These are phyloP conservation scores for Floccularia luteovirens DNA, from an alignment of 768 basidiomycete genomes.

Conservation along the genomic window DNA sequence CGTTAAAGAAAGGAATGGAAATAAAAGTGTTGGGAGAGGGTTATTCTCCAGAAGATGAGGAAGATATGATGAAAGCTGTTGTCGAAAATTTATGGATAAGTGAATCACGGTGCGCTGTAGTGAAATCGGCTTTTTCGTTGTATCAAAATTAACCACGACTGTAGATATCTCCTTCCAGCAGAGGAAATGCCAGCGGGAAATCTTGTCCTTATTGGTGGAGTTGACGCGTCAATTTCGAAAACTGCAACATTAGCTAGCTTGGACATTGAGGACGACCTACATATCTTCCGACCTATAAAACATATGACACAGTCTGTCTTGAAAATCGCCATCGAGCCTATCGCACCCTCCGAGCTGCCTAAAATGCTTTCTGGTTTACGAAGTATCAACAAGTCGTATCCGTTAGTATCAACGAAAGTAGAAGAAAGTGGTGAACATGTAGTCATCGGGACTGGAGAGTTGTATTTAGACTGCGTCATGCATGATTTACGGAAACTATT, in stretches of 20 bases:
- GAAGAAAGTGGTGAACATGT: slow-evolving; percentile 99
- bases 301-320: slow-evolving; percentile 97
- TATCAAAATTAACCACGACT: slow-evolving; percentile 5
- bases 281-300: slow-evolving; percentile 94
- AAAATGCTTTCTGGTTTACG: slow-evolving; percentile 98
- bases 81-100: slow-evolving; percentile 89
- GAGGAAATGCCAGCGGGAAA: slow-evolving; percentile 90
- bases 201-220: slow-evolving; percentile 85
- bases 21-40: slow-evolving; percentile 98
- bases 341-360: slow-evolving; percentile 93
- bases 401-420: slow-evolving; percentile 89
- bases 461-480: slow-evolving; percentile 95
- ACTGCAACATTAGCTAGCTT: slow-evolving; percentile 80
- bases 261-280: slow-evolving; percentile 76
- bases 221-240: slow-evolving; percentile 92
- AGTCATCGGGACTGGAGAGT: slow-evolving; percentile 91
- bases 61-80: slow-evolving; percentile 85
- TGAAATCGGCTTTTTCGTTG: background rate
- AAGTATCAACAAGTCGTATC: slow-evolving; percentile 97
- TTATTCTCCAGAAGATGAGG: slow-evolving; percentile 98
- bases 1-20: slow-evolving; percentile 71
- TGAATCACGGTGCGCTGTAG: slow-evolving; percentile 72
- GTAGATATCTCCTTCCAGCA: slow-evolving; percentile 84
- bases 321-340: slow-evolving; percentile 97
- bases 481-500: slow-evolving; percentile 90